Base-by-base conservation (phyloP, 345 rosid genomes). In the Euphorbia tirucalli region DNA sequence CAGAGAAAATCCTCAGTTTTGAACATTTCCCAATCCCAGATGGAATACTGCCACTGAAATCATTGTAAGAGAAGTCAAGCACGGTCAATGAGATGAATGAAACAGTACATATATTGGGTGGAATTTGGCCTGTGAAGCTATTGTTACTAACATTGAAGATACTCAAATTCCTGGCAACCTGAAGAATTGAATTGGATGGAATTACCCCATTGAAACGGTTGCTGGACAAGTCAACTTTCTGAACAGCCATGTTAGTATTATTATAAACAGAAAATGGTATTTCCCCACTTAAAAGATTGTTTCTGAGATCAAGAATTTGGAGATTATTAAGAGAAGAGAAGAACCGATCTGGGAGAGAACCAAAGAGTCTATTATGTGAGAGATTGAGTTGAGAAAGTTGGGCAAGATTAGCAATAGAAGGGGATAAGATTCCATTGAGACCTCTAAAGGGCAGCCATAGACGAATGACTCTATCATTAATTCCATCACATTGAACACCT, bases 121-220 rank as follows among this genome's bases (percentile, higher is more conserved):
- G 98, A 54, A 92, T 75, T 21, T 66, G 39, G 25, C 97, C 95
- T 1, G 83, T 67, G 82, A 94, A 89, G 79, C 78, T 84, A 74
- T 94, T 94, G 80, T 88, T 85, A 83, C 96, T 94, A 72, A 83
- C 85, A 79, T 92, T 90, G 68, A 94, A 89, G 64, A 64, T 68
- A 59, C 73, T 85, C 84, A 94, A 73, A 71, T 81, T 85, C 86
- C 79, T 50, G 41, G 87, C 87, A 6, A 75, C 73, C 55, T 75
- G 80, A 58, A 89, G 77, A 68, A 91, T 74, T 50, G 83, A 77
- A 56, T 44, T 32, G 19, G 70, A 57, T 19, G 75, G 77, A 69
- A 87, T 78, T 10, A 73, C 25, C 14, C 98, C 98, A 14, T 58
- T 27, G 60, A 94, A 86, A 48, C 19, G 69, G 72, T 94, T 94